Evolutionary conservation across 2,329 filamentous ascomycete species (phyloP).

Genomic region (Dactylellina sp.): DNA sequence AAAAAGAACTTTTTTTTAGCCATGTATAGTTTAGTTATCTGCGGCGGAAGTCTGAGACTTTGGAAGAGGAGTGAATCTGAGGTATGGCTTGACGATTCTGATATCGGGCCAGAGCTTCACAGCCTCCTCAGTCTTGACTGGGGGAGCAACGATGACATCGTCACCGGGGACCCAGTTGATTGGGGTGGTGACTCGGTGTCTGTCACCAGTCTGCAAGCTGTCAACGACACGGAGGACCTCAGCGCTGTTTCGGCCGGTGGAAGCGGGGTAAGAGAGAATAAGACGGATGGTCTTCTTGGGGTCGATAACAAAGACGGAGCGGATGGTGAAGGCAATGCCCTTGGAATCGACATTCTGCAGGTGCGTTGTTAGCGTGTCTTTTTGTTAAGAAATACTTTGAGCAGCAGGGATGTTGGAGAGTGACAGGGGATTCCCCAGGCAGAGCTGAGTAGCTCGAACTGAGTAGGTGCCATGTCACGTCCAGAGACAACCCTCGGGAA

Average conservation of each 20-base stretch:
- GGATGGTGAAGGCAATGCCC: constrained; percentile 72
- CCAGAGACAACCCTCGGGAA: not conserved
- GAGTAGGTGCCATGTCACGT: constrained; percentile 28
- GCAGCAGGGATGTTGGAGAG: constrained; percentile 1
- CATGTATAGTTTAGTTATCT: not conserved
- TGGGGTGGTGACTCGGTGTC: constrained; percentile 71
- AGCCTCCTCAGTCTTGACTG: constrained; percentile 71
- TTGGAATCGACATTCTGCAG: constrained; percentile 64
- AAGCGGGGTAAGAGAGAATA: constrained; percentile 73
- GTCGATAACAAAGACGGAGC: constrained; percentile 75
- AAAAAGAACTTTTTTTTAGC: constrained; percentile 37
- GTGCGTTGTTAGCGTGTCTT: constrained; percentile 48
- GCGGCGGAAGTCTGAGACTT: constrained; percentile 70
- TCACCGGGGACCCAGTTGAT: constrained; percentile 67
- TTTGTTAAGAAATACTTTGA: constrained; percentile 3
- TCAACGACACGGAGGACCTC: constrained; percentile 72
- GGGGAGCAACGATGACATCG: constrained; percentile 73
- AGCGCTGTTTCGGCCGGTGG: constrained; percentile 70
- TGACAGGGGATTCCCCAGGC: constrained; percentile 30
- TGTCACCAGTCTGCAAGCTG: constrained; percentile 71
- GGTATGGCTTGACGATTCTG: constrained; percentile 73
- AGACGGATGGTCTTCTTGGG: constrained; percentile 74
- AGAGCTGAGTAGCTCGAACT: constrained; percentile 24
- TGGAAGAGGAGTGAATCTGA: constrained; percentile 71
- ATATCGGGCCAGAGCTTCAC: constrained; percentile 73